Evolutionary conservation across 345 rosid species (phyloP).

Genomic region (Boechera stricta): DNA sequence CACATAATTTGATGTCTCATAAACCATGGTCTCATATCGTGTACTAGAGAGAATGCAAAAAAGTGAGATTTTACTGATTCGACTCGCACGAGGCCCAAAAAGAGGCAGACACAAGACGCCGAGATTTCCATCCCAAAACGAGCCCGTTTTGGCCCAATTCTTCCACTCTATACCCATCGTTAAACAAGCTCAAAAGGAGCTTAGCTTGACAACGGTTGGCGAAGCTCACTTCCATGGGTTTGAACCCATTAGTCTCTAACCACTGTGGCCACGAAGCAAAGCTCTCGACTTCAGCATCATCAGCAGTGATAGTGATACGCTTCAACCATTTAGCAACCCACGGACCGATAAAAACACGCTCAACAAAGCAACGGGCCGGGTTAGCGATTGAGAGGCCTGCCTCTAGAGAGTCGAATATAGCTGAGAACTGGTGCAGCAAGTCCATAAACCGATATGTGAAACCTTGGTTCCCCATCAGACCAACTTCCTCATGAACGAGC

Average conservation of each 20-base stretch:
- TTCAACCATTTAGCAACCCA: constrained; percentile 60
- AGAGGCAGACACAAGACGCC: constrained; percentile 81
- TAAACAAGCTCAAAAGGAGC: constrained; percentile 74
- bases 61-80: constrained; percentile 40
- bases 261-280: constrained; percentile 58
- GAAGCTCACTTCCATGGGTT: constrained; percentile 60
- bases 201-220: constrained; percentile 87
- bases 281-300: constrained; percentile 43
- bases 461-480: constrained; percentile 58
- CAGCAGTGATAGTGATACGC: constrained; percentile 54
- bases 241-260: constrained; percentile 57
- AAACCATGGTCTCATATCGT: not conserved
- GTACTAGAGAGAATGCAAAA: not conserved
- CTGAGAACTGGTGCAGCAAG: constrained; percentile 81
- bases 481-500: constrained; percentile 73
- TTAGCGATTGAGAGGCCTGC: constrained; percentile 74
- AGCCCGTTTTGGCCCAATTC: constrained; percentile 65
- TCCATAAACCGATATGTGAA: constrained; percentile 79
- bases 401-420: constrained; percentile 80
- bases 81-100: constrained; percentile 62
- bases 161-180: constrained; percentile 79
- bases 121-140: constrained; percentile 81
- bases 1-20: not conserved
- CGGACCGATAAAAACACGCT: constrained; percentile 73
- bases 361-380: constrained; percentile 68